A percentile compares a stretch with the other conserved stretches of the same genome.
These are phyloP conservation scores for Pythium sp. DNA, from an alignment of 352 stramenopile species.

Conservation along the genomic window DNA sequence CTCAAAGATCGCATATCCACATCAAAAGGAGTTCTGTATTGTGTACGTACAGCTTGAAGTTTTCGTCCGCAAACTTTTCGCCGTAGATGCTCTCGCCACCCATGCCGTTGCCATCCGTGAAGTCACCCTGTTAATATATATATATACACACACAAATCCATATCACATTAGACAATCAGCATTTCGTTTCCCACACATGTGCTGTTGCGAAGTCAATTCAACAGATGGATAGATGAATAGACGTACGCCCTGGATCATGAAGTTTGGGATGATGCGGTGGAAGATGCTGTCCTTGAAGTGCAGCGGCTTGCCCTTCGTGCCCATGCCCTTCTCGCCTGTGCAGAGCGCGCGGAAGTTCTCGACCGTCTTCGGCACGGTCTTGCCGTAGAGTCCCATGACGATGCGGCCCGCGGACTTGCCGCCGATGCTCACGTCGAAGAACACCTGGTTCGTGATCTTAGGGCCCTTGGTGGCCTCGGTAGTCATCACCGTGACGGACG, in stretches of 20 bases:
- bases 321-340: slow-evolving; percentile 67
- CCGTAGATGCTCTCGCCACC: slow-evolving; percentile 94
- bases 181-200: background rate
- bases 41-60: slow-evolving; percentile 80
- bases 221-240: background rate
- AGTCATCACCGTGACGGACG: slow-evolving; percentile 25
- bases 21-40: background rate
- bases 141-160: slow-evolving; percentile 6
- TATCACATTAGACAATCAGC: background rate
- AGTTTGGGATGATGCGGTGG: slow-evolving; percentile 97
- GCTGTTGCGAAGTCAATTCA: background rate
- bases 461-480: slow-evolving; percentile 44
- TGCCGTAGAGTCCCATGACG: slow-evolving; percentile 82
- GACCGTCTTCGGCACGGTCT: slow-evolving; percentile 84
- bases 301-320: slow-evolving; percentile 92
- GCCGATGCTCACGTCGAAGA: slow-evolving; percentile 96
- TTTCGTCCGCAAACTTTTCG: slow-evolving; percentile 94
- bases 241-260: slow-evolving; percentile 87
- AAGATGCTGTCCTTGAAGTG: slow-evolving; percentile 97
- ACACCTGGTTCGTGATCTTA: slow-evolving; percentile 91
- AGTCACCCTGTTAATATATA: slow-evolving; percentile 51
- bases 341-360: slow-evolving; percentile 61
- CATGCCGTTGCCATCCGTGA: slow-evolving; percentile 80
- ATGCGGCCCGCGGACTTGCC: slow-evolving; percentile 79
- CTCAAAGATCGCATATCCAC: slow-evolving; percentile 5